Evolutionary conservation across 108 stramenopile species (phyloP).

Genomic region (Skeletonema menzelii): DNA sequence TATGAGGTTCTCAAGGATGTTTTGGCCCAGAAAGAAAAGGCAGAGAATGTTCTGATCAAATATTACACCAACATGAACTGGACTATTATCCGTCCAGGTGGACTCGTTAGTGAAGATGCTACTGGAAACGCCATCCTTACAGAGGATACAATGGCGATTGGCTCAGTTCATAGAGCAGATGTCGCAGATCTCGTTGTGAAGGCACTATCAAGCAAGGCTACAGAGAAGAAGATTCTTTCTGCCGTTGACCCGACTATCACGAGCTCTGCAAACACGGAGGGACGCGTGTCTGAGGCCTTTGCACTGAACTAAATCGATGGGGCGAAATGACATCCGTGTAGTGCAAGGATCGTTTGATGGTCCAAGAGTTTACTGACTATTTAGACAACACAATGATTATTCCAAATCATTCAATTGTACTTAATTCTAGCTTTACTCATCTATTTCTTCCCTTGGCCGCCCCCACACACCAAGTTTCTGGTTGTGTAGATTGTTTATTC

Average conservation of each 20-base stretch:
- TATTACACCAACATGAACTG: constrained; percentile 96
- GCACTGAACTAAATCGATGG: constrained; percentile 28
- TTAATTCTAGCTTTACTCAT: background rate
- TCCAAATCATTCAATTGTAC: background rate
- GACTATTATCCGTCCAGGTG: constrained; percentile 97
- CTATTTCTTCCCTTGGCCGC: background rate
- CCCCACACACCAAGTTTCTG: background rate
- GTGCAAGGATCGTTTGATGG: too few relatives aligned
- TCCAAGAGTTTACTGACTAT: background rate
- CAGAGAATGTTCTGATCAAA: constrained; percentile 78
- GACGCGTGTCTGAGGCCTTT: constrained; percentile 56
- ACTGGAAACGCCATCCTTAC: constrained; percentile 90
- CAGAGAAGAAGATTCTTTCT: constrained; percentile 70
- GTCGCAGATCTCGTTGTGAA: constrained; percentile 82
- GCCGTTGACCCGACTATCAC: constrained; percentile 78
- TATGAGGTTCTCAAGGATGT: constrained; percentile 85
- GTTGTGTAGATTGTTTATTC: constrained; percentile 22
- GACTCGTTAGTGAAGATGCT: constrained; percentile 67
- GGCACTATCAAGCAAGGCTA: constrained; percentile 61
- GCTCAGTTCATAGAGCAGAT: constrained; percentile 90
- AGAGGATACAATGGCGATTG: constrained; percentile 83
- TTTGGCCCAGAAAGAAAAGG: constrained; percentile 54
- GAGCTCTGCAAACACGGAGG: constrained; percentile 52
- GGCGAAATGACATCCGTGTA: background rate
- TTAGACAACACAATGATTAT: background rate